Conservation (phyloP, 2,329 filamentous ascomycete genomes). For the Pseudogymnoascus sp. region DNA sequence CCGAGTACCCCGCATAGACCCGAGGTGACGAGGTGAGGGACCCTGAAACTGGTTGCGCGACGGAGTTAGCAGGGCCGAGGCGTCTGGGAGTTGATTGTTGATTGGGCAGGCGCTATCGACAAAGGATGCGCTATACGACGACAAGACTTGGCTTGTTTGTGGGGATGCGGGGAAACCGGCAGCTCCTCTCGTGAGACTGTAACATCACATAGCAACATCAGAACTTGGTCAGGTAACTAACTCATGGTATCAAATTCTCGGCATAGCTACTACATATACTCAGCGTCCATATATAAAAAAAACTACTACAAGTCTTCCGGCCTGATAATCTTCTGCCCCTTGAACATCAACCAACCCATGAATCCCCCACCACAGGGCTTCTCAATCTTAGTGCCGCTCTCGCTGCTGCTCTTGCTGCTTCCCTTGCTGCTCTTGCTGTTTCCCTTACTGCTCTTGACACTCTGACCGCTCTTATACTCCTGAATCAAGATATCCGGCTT, state of each 20-base stretch:
- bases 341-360: slow-evolving; percentile 11
- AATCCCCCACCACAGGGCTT: not conserved
- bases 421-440: not conserved
- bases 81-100: not conserved
- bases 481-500: slow-evolving; percentile 13
- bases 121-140: not conserved
- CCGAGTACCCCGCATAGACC: slow-evolving; percentile 6
- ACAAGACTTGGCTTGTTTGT: not conserved
- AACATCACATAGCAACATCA: not conserved
- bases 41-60: not conserved
- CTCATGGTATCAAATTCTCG: not conserved
- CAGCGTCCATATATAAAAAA: not conserved
- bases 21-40: slow-evolving; percentile 6
- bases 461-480: slow-evolving; percentile 10
- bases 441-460: not conserved
- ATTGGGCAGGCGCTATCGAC: not conserved
- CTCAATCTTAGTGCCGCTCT: not conserved
- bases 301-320: not conserved
- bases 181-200: not conserved
- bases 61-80: not conserved
- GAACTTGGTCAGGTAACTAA: not conserved
- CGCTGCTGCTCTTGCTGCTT: not conserved
- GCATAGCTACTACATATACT: not conserved
- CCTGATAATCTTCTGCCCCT: slow-evolving; percentile 10
- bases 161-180: not conserved